These are phyloP conservation scores for Physcia stellaris DNA, from an alignment of 495 filamentous ascomycete genomes.

Conservation along the genomic window DNA sequence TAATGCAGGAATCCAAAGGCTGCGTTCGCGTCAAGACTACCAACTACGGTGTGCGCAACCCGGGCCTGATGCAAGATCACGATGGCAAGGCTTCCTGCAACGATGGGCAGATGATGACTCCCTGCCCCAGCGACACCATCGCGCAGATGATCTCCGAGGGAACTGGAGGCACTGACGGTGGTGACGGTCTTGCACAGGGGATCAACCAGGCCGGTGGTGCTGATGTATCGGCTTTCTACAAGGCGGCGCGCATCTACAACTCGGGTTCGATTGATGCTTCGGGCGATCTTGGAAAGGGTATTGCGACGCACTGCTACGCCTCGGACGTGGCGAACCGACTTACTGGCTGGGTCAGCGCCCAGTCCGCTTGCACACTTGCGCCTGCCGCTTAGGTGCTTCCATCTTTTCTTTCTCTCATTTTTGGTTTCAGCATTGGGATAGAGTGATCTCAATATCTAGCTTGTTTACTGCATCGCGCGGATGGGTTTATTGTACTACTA, in stretches of 20 bases:
- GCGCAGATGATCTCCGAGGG: constrained; percentile 26
- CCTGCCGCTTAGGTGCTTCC: too few species aligned
- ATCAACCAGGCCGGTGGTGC: constrained; percentile 10
- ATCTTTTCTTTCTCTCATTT: too few species aligned
- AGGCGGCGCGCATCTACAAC: constrained; percentile 25
- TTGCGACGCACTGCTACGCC: constrained; percentile 6
- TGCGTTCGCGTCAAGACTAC: constrained; percentile 27
- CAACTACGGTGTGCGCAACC: constrained; percentile 25
- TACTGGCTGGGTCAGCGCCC: too few species aligned
- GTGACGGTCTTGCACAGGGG: constrained; percentile 24
- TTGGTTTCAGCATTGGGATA: too few species aligned
- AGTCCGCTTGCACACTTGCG: too few species aligned
- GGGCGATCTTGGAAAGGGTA: constrained; percentile 3
- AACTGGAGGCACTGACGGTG: constrained; percentile 20
- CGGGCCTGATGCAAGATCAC: constrained; percentile 29
- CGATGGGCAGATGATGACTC: constrained; percentile 3
- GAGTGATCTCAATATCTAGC: too few species aligned
- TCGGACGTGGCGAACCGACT: constrained; percentile 7
- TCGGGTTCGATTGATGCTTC: constrained; percentile 5
- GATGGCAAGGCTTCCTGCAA: constrained; percentile 14
- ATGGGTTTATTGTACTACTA: too few species aligned
- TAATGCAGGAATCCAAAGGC: constrained; percentile 31
- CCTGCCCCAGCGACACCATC: constrained; percentile 13
- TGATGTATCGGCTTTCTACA: too few species aligned
- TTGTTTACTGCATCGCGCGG: too few species aligned